phyloP scores from a whole-genome alignment of 2,329 filamentous ascomycete genomes.

The Aspergillus sp. region DNA sequence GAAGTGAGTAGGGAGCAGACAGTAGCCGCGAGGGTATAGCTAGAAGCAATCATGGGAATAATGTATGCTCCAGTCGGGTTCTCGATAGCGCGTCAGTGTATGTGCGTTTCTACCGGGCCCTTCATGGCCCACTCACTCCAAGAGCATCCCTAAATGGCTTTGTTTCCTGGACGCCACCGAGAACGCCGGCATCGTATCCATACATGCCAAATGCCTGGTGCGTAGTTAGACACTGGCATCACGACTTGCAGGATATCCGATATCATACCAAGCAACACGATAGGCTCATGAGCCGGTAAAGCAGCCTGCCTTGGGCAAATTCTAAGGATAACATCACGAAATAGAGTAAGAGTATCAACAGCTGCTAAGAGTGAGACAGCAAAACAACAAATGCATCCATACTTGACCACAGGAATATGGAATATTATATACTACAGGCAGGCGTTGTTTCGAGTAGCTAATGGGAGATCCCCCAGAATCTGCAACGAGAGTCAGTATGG shows the following conservation, averaged over 20 bases:
- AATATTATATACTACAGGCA: too few relatives aligned
- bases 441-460: too few relatives aligned
- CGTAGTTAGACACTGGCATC: neutral
- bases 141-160: neutral
- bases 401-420: neutral
- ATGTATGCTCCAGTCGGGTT: neutral
- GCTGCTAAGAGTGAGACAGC: too few relatives aligned
- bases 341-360: too few relatives aligned
- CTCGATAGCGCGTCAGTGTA: neutral
- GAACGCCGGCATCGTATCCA: neutral
- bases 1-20: neutral
- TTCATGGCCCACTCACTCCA: neutral
- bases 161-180: neutral
- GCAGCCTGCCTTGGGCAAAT: neutral
- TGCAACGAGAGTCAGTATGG: too few relatives aligned
- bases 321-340: neutral
- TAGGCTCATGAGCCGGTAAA: conserved; percentile 1
- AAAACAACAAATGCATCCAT: too few relatives aligned
- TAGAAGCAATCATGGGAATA: conserved; percentile 2
- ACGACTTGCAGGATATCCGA: too few relatives aligned
- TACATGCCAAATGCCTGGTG: neutral
- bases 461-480: too few relatives aligned
- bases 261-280: neutral
- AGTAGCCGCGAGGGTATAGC: neutral
- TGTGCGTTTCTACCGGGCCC: too few relatives aligned